phyloP scores from a whole-genome alignment of 2,329 filamentous ascomycete species.

The Graphiopsis chlorocephala region DNA sequence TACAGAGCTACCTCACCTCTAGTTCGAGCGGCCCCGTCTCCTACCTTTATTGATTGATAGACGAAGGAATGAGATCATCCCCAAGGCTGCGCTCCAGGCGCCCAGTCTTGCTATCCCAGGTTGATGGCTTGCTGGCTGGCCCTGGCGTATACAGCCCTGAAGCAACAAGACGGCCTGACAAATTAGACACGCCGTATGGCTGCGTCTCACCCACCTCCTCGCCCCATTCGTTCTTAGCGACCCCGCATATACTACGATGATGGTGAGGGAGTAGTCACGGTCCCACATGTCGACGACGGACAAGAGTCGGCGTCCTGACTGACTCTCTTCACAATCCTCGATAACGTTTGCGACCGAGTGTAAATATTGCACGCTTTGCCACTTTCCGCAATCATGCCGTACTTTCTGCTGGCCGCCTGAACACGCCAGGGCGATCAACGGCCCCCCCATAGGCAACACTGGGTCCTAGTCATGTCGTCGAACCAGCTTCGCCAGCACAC shows the following conservation, averaged over 20 bases:
- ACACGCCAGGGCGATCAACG: background rate
- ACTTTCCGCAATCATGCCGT: constrained; percentile 5
- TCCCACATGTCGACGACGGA: background rate
- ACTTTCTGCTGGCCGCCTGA: background rate
- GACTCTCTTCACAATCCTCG: background rate
- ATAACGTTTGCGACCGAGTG: background rate
- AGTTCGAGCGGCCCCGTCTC: background rate
- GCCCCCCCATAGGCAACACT: background rate
- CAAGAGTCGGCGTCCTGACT: background rate
- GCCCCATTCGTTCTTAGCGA: background rate
- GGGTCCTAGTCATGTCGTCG: background rate
- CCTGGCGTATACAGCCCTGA: background rate
- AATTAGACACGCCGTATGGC: constrained; percentile 5
- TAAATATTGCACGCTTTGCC: background rate
- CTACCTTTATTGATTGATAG: background rate
- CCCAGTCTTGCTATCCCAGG: constrained; percentile 1
- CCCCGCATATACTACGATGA: constrained; percentile 1
- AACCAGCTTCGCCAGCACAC: too few relatives aligned
- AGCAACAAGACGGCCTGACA: background rate
- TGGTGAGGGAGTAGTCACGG: constrained; percentile 3
- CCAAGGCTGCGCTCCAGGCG: background rate
- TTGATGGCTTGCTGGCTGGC: background rate
- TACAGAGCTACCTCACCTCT: background rate
- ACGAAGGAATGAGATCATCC: background rate
- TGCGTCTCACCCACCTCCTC: constrained; percentile 5